Base-by-base conservation (phyloP, 495 filamentous ascomycete genomes). In the Bryoglossum gracile region DNA sequence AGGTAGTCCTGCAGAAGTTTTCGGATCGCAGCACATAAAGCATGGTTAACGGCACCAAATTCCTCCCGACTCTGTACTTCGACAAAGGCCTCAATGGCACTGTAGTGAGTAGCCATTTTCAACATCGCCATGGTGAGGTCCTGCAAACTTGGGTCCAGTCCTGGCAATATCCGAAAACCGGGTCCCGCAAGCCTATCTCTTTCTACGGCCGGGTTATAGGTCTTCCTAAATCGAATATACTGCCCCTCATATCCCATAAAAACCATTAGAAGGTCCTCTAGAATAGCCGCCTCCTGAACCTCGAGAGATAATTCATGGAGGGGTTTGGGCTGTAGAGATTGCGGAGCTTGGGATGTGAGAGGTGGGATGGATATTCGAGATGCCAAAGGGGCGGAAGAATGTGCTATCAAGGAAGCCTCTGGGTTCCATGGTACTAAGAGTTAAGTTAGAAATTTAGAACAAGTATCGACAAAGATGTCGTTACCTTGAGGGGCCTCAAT, bases 181-280 rank as follows among this genome's bases (percentile, higher is more conserved):
- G 92, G 91, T 0, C 94, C 92, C 1, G 78, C 72, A 43, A 97
- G 68, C 14, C 89, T 81, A 62, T 92, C 87, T 51, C 89, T 89
- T 63, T 98, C 92, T 10, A 80, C 74, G 4, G 74, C 65, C 0
- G 92, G 88, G 50, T 95, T 83, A 64, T 95, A 96, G 2, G 78
- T 75, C 46, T 80, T 80, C 30, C 74, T 73, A 56, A 88, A 97
- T 50, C 89, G 87, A 55, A 97, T 86, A 63, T 96, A 96, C 63
- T 94, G 89, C 22, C 92, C 92, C 67, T 98, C 92, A 52, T 87
- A 94, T n/a, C 92, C 92, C 91, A 97, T 96, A 55, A 96, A 91
- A 3, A 94, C 89, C 63, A 89, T 96, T 26, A 96, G 64, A 17
- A 98, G 67, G 57, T 98, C 92, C 54, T 95, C 90, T 42, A 97